These are phyloP conservation scores for Neospermospora avenae DNA, from an alignment of 2,329 filamentous ascomycete genomes.

Conservation along the genomic window DNA sequence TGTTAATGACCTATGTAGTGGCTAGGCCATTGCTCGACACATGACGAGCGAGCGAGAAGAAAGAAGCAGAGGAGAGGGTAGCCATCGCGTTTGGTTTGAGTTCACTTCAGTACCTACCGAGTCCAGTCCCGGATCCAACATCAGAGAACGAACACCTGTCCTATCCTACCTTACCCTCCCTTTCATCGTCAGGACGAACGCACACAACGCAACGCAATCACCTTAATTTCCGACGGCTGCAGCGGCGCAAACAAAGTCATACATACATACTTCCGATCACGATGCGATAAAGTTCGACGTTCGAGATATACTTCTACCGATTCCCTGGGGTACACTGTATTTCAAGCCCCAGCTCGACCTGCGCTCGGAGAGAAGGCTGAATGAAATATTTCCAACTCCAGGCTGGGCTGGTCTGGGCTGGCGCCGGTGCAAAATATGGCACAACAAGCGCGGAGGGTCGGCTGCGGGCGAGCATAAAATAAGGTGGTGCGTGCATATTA, in stretches of 20 bases:
- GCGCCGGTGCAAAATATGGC: background rate
- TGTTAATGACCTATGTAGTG: too few species aligned
- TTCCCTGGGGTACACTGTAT: too few species aligned
- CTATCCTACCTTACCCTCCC: background rate
- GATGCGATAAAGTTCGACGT: background rate
- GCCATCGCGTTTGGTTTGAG: too few species aligned
- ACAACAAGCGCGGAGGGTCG: background rate
- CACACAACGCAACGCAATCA: too few species aligned
- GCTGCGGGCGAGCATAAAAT: background rate
- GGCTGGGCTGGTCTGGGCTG: too few species aligned
- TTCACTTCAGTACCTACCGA: too few species aligned
- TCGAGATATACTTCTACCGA: too few species aligned
- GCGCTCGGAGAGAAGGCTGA: slow-evolving; percentile 5
- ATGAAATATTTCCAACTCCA: background rate
- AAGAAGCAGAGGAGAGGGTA: background rate
- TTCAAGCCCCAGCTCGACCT: background rate
- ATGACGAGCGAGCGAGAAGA: too few species aligned
- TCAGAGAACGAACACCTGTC: background rate
- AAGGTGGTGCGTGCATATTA: background rate
- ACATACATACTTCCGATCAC: background rate
- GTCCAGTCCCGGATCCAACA: background rate
- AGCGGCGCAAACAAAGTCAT: too few species aligned
- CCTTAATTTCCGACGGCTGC: too few species aligned
- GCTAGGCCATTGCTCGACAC: too few species aligned
- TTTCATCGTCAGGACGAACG: background rate